Base-by-base conservation (phyloP, 768 basidiomycete species). In the Tricholoma furcatifolium region DNA sequence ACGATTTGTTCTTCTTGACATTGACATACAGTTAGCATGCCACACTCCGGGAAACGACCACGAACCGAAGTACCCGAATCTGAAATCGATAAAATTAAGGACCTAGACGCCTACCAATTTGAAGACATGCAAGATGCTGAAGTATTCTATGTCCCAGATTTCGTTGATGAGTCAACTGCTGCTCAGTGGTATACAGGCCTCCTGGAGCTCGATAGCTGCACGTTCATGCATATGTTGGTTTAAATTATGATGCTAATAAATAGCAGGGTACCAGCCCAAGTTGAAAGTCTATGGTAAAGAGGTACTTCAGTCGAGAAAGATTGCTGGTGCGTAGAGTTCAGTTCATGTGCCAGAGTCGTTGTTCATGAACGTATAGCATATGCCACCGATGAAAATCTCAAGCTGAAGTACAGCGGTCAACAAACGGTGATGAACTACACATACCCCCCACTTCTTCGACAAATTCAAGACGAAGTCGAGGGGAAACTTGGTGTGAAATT, bases 371-470 rank as follows among this genome's bases (percentile, higher is more conserved):
- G 8, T 3, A 12, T 23, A 69, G 68, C 65, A 18, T 67, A 69
- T 41, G 59, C 68, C 6, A 65, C 65, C 1, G 64, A 67, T 38
- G 59, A 62, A 3, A 59, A 58, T 12, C 51, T 64, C 15, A 62
- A 50, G 10, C 46, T 69, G 8, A 69, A 66, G 52, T 69, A 69
- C 50, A 67, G 65, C 44, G 68, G 68, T 3, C 68, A 69, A 34
- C 49, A 58, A 8, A 64, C 67, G 15, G 61, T 65, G 47, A 62
- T 69, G 62, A 58, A 60, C 2, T 67, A 66, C 45, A 53, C 61
- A 27, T 69, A 69, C 36, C 68, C 68, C 2, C 56, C 55, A 15
- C 43, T 65, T n/a, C 58, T 69, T 1, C 60, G 65, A 6, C 50
- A 54, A n/a, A 67, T 67, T 27, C 68, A 69, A 47, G 59, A 65